A percentile compares a stretch with the other conserved stretches of the same genome.
Evolutionary conservation across 2,329 filamentous ascomycete genomes (phyloP).

Genomic region (Fonsecaea pedrosoi): DNA sequence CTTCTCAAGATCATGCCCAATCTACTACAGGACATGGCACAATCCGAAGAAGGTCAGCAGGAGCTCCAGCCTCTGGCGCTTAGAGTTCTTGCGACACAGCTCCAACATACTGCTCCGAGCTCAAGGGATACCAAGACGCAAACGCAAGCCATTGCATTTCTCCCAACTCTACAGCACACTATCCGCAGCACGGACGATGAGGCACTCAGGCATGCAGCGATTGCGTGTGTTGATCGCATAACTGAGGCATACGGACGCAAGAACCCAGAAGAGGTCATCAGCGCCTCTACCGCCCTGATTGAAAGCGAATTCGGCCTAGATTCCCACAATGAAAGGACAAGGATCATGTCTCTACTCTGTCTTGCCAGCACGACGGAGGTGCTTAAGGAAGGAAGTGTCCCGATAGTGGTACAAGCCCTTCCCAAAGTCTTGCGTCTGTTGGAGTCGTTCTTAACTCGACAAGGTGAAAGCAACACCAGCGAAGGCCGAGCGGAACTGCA

Average conservation of each 20-base stretch:
- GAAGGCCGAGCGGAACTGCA: slow-evolving; percentile 64
- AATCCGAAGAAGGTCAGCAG: slow-evolving; percentile 66
- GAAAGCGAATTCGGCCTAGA: slow-evolving; percentile 51
- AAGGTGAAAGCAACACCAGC: slow-evolving; percentile 46
- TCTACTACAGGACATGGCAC: slow-evolving; percentile 69
- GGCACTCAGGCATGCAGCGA: slow-evolving; percentile 80
- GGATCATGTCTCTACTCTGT: slow-evolving; percentile 67
- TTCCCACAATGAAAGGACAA: slow-evolving; percentile 29
- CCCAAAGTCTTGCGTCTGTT: slow-evolving; percentile 75
- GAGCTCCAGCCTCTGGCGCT: slow-evolving; percentile 76
- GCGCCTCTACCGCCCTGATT: slow-evolving; percentile 77
- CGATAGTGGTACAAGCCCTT: slow-evolving; percentile 78
- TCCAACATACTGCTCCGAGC: slow-evolving; percentile 72
- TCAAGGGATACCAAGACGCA: slow-evolving; percentile 59
- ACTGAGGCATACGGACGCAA: slow-evolving; percentile 95
- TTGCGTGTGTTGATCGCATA: slow-evolving; percentile 90
- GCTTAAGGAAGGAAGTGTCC: slow-evolving; percentile 82
- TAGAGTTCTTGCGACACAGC: slow-evolving; percentile 78
- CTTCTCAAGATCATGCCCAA: slow-evolving; percentile 88
- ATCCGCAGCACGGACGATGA: slow-evolving; percentile 75
- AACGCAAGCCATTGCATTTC: slow-evolving; percentile 61
- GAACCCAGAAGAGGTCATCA: slow-evolving; percentile 76
- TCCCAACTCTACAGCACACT: slow-evolving; percentile 78
- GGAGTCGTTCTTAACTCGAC: slow-evolving; percentile 61
- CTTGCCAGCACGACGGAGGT: slow-evolving; percentile 89